Percentiles rank a stretch among this genome's conserved stretches.
Conservation (phyloP, 257 asterid species). For the Solanum raphanifolium region DNA sequence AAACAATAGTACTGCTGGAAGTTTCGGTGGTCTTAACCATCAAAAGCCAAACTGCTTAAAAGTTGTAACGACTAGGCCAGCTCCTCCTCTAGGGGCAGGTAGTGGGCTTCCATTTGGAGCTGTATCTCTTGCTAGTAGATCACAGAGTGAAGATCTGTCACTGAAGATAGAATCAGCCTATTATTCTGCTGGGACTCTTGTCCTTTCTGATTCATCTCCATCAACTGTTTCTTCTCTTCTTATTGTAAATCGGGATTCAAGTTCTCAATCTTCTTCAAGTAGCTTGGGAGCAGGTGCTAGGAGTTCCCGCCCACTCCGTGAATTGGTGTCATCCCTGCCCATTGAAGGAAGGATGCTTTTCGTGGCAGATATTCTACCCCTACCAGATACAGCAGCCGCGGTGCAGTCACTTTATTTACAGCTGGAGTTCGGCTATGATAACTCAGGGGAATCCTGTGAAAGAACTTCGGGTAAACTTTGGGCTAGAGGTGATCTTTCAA, state of each 20-base stretch:
- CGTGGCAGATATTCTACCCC: slow-evolving; percentile 80
- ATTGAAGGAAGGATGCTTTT: slow-evolving; percentile 92
- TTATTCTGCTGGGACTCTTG: slow-evolving; percentile 73
- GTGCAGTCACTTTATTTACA: slow-evolving; percentile 82
- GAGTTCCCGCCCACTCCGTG: slow-evolving; percentile 82
- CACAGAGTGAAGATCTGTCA: slow-evolving; percentile 74
- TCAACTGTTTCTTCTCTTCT: slow-evolving; percentile 76
- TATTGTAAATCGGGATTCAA: slow-evolving; percentile 69
- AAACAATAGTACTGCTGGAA: slow-evolving; percentile 53
- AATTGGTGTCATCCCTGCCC: slow-evolving; percentile 73
- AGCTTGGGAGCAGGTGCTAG: slow-evolving; percentile 57
- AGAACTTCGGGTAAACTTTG: slow-evolving; percentile 63
- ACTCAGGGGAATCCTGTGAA: slow-evolving; percentile 60
- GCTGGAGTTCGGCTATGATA: slow-evolving; percentile 51
- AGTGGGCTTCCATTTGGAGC: slow-evolving; percentile 78
- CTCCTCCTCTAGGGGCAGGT: slow-evolving; percentile 89
- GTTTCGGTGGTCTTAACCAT: slow-evolving; percentile 48
- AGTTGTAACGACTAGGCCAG: slow-evolving; percentile 88
- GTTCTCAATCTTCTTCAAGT: slow-evolving; percentile 53
- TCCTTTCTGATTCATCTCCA: slow-evolving; percentile 90
- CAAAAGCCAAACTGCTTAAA: slow-evolving; percentile 78
- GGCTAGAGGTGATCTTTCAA: slow-evolving; percentile 91
- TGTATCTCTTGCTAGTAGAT: slow-evolving; percentile 71
- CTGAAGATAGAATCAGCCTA: slow-evolving; percentile 83
- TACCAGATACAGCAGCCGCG: slow-evolving; percentile 63